phyloP scores from a whole-genome alignment of 768 basidiomycete species.

The Piloderma croceum region DNA sequence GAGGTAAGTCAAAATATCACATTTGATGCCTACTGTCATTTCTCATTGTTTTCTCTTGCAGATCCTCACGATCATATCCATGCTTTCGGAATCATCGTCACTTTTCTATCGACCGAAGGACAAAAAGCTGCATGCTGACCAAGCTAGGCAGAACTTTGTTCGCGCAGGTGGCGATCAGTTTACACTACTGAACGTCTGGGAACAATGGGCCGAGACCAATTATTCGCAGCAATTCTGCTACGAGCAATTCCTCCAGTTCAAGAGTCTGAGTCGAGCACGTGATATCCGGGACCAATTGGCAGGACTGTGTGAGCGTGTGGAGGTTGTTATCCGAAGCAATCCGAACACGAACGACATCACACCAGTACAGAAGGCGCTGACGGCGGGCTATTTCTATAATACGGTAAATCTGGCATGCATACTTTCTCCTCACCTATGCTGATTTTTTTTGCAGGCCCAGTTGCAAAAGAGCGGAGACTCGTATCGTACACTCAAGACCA shows the following conservation, averaged over 20 bases:
- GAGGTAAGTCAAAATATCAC: conserved; percentile 53
- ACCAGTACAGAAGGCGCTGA: conserved; percentile 91
- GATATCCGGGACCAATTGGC: conserved; percentile 97
- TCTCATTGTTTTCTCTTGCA: conserved; percentile 22
- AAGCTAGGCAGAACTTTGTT: conserved; percentile 95
- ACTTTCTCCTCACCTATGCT: not conserved
- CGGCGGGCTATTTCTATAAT: conserved; percentile 94
- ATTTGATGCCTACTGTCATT: not conserved
- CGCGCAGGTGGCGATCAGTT: conserved; percentile 97
- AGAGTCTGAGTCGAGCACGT: conserved; percentile 87
- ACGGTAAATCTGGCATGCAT: conserved; percentile 42
- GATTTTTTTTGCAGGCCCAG: conserved; percentile 52
- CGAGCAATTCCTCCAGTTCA: conserved; percentile 92
- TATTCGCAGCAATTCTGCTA: conserved; percentile 97
- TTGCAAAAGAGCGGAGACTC: conserved; percentile 95
- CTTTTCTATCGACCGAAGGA: conserved; percentile 97
- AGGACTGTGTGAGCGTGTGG: conserved; percentile 92
- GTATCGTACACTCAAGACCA: conserved; percentile 93
- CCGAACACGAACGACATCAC: conserved; percentile 91
- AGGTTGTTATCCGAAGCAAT: conserved; percentile 82
- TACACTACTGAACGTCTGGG: conserved; percentile 95
- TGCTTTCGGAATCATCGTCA: conserved; percentile 93
- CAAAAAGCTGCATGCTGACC: conserved; percentile 95
- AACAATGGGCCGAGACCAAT: conserved; percentile 97
- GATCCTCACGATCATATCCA: conserved; percentile 94